Evolutionary conservation across 495 filamentous ascomycete genomes (phyloP).

Genomic region (Xylaria acuta): DNA sequence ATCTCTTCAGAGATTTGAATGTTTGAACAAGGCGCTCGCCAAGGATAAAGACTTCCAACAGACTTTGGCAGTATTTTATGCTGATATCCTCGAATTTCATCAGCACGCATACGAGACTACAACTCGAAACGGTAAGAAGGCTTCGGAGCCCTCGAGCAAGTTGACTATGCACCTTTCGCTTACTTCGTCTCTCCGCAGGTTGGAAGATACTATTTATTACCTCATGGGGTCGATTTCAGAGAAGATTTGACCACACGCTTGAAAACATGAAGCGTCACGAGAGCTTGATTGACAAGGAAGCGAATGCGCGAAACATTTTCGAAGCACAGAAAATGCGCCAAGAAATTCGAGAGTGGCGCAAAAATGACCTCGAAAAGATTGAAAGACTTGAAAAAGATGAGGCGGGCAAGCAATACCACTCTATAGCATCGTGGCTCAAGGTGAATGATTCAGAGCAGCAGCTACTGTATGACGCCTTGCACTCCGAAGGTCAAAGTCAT

Average conservation of each 20-base stretch:
- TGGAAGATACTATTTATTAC: neutral
- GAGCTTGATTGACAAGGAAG: neutral
- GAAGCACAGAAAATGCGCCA: slow-evolving; percentile 1
- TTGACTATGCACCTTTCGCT: neutral
- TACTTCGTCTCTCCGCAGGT: neutral
- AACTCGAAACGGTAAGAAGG: slow-evolving; percentile 1
- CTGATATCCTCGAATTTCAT: slow-evolving; percentile 2
- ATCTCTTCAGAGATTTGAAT: neutral
- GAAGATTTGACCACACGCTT: neutral
- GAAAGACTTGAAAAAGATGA: neutral
- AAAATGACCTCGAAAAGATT: neutral
- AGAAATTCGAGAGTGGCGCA: neutral
- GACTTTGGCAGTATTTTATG: neutral
- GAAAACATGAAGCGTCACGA: neutral
- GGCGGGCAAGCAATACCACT: neutral
- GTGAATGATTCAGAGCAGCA: neutral
- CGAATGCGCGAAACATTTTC: neutral
- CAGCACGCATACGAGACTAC: neutral
- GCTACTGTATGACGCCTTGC: neutral
- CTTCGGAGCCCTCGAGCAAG: too few relatives aligned
- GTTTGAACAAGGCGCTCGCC: neutral
- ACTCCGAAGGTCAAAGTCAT: neutral
- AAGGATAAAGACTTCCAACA: slow-evolving; percentile 5
- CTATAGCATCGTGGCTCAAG: neutral
- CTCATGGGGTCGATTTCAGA: slow-evolving; percentile 6